Evolutionary conservation across 2,329 filamentous ascomycete genomes (phyloP).

Genomic region (Penicillium aurantiogriseum): DNA sequence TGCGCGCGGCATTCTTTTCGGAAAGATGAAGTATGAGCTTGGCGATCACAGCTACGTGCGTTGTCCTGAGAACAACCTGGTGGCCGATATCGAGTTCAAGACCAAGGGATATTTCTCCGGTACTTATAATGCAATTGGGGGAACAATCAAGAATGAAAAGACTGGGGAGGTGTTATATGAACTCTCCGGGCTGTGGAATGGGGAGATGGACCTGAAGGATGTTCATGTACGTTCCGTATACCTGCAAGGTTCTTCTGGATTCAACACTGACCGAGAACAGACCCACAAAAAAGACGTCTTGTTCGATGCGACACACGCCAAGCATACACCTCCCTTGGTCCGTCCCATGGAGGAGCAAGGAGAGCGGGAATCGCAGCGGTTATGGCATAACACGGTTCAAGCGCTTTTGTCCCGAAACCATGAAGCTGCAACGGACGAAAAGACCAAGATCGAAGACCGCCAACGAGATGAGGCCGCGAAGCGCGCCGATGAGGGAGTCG

Average conservation of each 20-base stretch:
- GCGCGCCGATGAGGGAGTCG: constrained; percentile 71
- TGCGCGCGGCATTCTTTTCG: constrained; percentile 91
- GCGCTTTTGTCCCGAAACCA: constrained; percentile 86
- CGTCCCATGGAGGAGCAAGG: constrained; percentile 83
- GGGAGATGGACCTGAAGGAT: constrained; percentile 91
- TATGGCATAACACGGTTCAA: constrained; percentile 79
- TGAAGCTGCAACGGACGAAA: constrained; percentile 85
- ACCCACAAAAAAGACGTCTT: constrained; percentile 86
- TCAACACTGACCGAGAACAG: constrained; percentile 46
- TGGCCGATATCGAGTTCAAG: constrained; percentile 95
- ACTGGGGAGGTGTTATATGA: constrained; percentile 88
- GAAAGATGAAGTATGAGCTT: constrained; percentile 99
- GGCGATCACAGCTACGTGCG: constrained; percentile 92
- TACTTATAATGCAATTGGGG: constrained; percentile 93
- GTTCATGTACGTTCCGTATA: constrained; percentile 51
- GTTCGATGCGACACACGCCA: constrained; percentile 80
- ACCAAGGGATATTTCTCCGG: constrained; percentile 96
- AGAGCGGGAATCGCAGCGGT: constrained; percentile 81
- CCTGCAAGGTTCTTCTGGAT: background rate
- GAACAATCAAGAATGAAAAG: constrained; percentile 81
- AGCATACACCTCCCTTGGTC: constrained; percentile 69
- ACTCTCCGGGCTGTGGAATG: constrained; percentile 87
- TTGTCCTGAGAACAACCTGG: constrained; percentile 82
- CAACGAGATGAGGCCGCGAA: constrained; percentile 85
- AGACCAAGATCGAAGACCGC: constrained; percentile 90